Base-by-base conservation (phyloP, 1,284 basidiomycete species). In the Irpex lacteus region DNA sequence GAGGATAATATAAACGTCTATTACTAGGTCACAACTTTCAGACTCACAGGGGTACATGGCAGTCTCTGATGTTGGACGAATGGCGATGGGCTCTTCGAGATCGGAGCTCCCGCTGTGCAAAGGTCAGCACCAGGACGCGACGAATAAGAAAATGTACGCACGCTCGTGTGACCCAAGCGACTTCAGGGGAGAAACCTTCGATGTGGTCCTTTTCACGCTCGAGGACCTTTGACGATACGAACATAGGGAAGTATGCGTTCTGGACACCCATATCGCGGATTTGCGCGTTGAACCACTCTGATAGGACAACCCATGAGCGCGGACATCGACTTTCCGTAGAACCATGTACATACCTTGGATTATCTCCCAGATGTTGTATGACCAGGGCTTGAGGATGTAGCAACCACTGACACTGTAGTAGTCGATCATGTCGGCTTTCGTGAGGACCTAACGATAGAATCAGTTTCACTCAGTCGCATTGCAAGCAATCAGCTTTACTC, bases 201-300 rank as follows among this genome's bases (percentile, higher is more conserved):
- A 99, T 96, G 77, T 99, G 97, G 73, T 99, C 92, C 82, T 99
- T 99, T 78, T 99, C 97, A 58, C 92, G 86, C 78, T 99, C 96
- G 61, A 99, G 86, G 44, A 98, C 94, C 66, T 94, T 94, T 63
- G 86, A 79, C 0, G 96, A 98, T 60, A 99, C 94, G 72, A 99
- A 98, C 95, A 99, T 98, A 13, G 97, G 98, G 85, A 99, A 99
- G 76, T 98, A 99, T 53, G 95, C 91, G 78, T 99, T 98, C 76
- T 98, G 93, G 37, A 99, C 96, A 55, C 92, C 98, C 72, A 98
- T 85, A 72, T 94, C 92, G 80, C 95, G 96, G 83, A 98, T 98
- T 75, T 91, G 83, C 60, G 79, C 78, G 75, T 98, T 94, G 82
- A 98, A 98, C 94, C 94, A 98, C 67, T 84, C 92, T 95, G 70